Conservation (phyloP, 2,329 filamentous ascomycete species). For the Diplodia sapinea region DNA sequence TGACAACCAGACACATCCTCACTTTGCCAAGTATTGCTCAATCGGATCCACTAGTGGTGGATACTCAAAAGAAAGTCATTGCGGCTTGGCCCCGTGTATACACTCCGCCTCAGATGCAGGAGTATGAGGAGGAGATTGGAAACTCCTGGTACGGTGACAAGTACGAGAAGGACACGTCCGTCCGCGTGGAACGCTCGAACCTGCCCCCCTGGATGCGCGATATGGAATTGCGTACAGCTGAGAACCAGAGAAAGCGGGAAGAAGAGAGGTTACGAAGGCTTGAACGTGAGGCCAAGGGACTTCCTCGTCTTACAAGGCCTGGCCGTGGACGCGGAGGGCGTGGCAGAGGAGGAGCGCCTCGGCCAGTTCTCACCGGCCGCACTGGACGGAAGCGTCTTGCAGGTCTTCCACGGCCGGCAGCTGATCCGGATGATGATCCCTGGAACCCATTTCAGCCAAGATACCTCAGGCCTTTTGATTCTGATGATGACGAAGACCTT, state of each 20-base stretch:
- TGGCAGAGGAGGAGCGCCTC: constrained; percentile 12
- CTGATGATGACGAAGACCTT: neutral
- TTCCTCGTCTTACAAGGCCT: neutral
- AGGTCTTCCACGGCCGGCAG: constrained; percentile 18
- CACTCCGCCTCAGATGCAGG: constrained; percentile 42
- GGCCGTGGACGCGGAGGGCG: constrained; percentile 20
- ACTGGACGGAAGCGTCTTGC: constrained; percentile 29
- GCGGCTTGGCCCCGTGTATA: constrained; percentile 45
- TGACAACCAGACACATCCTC: constrained; percentile 59
- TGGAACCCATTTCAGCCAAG: constrained; percentile 23
- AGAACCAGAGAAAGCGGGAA: constrained; percentile 31
- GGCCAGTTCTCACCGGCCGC: constrained; percentile 18
- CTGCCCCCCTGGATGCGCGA: constrained; percentile 30
- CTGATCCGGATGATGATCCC: constrained; percentile 10
- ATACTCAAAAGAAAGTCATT: constrained; percentile 59
- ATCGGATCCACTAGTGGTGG: constrained; percentile 53
- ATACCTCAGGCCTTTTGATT: neutral
- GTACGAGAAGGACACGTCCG: constrained; percentile 40
- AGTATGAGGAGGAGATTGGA: constrained; percentile 35
- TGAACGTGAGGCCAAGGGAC: constrained; percentile 10
- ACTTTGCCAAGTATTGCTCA: constrained; percentile 54
- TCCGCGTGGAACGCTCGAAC: constrained; percentile 35
- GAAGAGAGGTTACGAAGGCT: constrained; percentile 11
- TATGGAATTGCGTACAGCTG: constrained; percentile 17
- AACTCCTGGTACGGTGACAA: constrained; percentile 33